Evolutionary conservation across 2,329 filamentous ascomycete species (phyloP).

Genomic region (Xylariaceae sp.): DNA sequence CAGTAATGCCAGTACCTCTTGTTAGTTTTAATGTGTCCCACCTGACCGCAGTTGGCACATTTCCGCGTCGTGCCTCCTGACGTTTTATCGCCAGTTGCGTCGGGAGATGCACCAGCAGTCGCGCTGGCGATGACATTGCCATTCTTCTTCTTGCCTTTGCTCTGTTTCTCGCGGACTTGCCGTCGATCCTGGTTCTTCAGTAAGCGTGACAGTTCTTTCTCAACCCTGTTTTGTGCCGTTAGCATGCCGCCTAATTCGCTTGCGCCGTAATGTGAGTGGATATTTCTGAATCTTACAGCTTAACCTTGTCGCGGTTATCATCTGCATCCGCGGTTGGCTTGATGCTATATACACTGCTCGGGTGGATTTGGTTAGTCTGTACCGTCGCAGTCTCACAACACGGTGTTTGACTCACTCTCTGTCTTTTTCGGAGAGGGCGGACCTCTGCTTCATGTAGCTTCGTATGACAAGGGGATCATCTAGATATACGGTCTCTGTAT

Average conservation of each 20-base stretch:
- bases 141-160: slow-evolving; percentile 58
- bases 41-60: slow-evolving; percentile 94
- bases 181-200: slow-evolving; percentile 88
- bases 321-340: slow-evolving; percentile 49
- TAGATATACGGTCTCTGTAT: slow-evolving; percentile 57
- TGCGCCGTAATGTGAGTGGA: neutral
- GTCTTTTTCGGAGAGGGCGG: slow-evolving; percentile 64
- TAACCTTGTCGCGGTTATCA: slow-evolving; percentile 48
- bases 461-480: slow-evolving; percentile 83
- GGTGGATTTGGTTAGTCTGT: slow-evolving; percentile 41
- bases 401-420: slow-evolving; percentile 62
- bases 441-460: slow-evolving; percentile 77
- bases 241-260: slow-evolving; percentile 11
- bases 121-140: neutral
- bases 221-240: slow-evolving; percentile 47
- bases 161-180: slow-evolving; percentile 80
- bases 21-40: slow-evolving; percentile 98
- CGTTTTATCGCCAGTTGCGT: slow-evolving; percentile 49
- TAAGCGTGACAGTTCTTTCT: slow-evolving; percentile 75
- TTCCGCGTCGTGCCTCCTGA: slow-evolving; percentile 72
- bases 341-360: slow-evolving; percentile 47
- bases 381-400: slow-evolving; percentile 11
- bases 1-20: slow-evolving; percentile 69
- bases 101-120: slow-evolving; percentile 47
- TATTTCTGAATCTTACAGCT: slow-evolving; percentile 31